A percentile compares a stretch with the other conserved stretches of the same genome.
phyloP scores from a whole-genome alignment of 257 asterid genomes.

The Cordia subcordata region DNA sequence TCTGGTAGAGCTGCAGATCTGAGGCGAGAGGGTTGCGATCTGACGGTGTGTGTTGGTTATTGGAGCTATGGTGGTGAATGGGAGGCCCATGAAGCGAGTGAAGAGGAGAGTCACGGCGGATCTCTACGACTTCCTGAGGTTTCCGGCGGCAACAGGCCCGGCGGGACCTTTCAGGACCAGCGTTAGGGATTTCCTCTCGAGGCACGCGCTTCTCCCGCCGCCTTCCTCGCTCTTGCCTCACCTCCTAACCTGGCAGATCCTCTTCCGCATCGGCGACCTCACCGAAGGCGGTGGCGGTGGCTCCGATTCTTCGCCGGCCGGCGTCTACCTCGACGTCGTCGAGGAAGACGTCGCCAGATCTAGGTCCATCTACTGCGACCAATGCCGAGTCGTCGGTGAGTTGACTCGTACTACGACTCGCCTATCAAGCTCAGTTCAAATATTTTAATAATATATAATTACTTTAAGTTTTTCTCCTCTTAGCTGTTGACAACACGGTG shows the following conservation, averaged over 20 bases:
- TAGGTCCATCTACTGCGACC: constrained; percentile 92
- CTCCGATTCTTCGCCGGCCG: constrained; percentile 44
- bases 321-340: constrained; percentile 70
- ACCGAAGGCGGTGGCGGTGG: constrained; percentile 41
- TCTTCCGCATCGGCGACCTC: constrained; percentile 70
- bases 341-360: constrained; percentile 95
- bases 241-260: constrained; percentile 82
- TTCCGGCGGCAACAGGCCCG: constrained; percentile 44
- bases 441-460: background rate
- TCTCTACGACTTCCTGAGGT: constrained; percentile 57
- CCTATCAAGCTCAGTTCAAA: constrained; percentile 17
- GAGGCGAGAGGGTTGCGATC: background rate
- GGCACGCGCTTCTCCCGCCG: constrained; percentile 70
- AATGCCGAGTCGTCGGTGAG: constrained; percentile 99
- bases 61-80: constrained; percentile 64
- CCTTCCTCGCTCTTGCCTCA: constrained; percentile 80
- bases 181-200: constrained; percentile 47
- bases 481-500: too few relatives aligned
- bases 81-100: constrained; percentile 50
- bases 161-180: constrained; percentile 53
- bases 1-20: constrained; percentile 24
- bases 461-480: too few relatives aligned
- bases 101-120: constrained; percentile 81
- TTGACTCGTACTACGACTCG: constrained; percentile 26
- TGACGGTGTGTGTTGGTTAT: too few relatives aligned